Evolutionary conservation across 345 rosid species (phyloP), one percentile per base, ranked within the genome.

Genomic region (Bretschneidera sinensis): DNA sequence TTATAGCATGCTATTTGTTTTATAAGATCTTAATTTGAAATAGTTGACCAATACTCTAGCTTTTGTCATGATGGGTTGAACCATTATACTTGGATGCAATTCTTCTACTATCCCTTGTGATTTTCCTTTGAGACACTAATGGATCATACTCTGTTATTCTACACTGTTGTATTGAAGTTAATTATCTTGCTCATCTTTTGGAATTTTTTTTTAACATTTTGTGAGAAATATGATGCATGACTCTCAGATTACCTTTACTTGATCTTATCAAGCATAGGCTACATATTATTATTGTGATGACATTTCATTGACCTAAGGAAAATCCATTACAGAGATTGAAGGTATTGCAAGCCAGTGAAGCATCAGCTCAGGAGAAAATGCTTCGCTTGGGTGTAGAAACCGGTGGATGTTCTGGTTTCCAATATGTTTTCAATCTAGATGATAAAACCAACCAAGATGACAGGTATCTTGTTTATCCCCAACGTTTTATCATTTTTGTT

Each of bases 351-450:
- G 71, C 75, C 48, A 79, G 76, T 74, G 96, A 90, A 49, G 76
- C 66, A 22, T 61, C 73, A 7, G 19, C 60, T 0, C 73, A 71
- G 22, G 80, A 72, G 55, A 79, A 86, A 76, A 25, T 90, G 83
- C 91, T 90, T 56, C 97, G 99, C 0, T 76, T 94, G 76, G 88
- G 92, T 28, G 95, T 94, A 45, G 96, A 94, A 64, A 85, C 95
- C 4, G 99, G 99, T 57, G 99, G 99, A 3, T 94, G 99, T 76
- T 94, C 97, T 39, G 99, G 99, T 24, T 94, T 94, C 64, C 99
- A 90, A 54, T 94, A 94, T 65, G 83, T 83, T 39, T 94, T 90
- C 31, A 76, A 90, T 73, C 80, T 94, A 77, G 99, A 88, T 59
- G 70, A 58, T 61, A 83, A 63, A 49, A 78, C 79, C 65, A 85